Conservation (phyloP, 2,329 filamentous ascomycete species). For the Pseudogymnoascus destructans region DNA sequence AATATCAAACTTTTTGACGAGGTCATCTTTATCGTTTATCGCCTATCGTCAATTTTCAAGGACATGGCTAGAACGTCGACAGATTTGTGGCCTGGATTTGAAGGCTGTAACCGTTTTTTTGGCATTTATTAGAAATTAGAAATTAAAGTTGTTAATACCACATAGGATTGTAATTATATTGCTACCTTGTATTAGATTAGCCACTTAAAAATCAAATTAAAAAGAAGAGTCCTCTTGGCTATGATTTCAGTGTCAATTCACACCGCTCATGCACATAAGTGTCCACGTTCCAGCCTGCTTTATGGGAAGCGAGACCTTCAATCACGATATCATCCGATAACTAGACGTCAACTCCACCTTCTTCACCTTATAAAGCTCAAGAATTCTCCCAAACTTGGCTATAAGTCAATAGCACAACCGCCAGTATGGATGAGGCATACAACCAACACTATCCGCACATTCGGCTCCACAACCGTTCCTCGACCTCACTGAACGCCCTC, state of each 20-base stretch:
- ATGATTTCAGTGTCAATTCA: neutral
- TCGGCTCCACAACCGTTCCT: conserved; percentile 45
- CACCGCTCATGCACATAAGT: neutral
- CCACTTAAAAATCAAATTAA: neutral
- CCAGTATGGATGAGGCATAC: conserved; percentile 45
- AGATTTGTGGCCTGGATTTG: neutral
- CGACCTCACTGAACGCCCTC: conserved; percentile 45
- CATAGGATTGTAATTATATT: neutral
- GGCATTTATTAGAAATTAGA: too few relatives aligned
- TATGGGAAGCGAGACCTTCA: conserved; percentile 1
- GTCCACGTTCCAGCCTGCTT: neutral
- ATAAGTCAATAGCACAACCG: conserved; percentile 9
- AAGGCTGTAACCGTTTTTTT: neutral
- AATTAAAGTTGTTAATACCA: neutral
- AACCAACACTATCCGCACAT: conserved; percentile 45
- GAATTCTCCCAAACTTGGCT: neutral
- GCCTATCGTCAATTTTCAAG: conserved; percentile 4
- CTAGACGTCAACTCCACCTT: conserved; percentile 1
- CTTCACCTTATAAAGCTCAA: neutral
- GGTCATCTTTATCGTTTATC: conserved; percentile 5
- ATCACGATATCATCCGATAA: conserved; percentile 5
- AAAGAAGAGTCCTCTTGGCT: neutral
- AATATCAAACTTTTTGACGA: conserved; percentile 6
- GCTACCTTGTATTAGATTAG: neutral
- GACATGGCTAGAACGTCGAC: neutral